These are phyloP conservation scores for Penicillium frequentans DNA, from an alignment of 2,329 filamentous ascomycete genomes.

Conservation along the genomic window DNA sequence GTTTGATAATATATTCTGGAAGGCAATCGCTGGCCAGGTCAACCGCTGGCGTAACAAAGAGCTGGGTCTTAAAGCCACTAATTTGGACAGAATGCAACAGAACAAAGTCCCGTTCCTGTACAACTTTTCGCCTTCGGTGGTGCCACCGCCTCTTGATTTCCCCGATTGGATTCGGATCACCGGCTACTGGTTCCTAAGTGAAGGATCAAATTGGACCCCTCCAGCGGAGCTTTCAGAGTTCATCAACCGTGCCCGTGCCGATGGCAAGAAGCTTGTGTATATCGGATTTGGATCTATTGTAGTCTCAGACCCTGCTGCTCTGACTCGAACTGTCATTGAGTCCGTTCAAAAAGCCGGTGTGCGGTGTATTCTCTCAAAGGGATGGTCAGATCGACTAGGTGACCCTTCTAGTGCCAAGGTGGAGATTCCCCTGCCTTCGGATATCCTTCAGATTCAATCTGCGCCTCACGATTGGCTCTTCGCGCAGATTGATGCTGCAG, in stretches of 20 bases:
- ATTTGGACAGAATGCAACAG: constrained; percentile 84
- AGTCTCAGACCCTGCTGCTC: constrained; percentile 80
- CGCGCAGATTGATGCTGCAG: constrained; percentile 85
- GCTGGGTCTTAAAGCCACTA: constrained; percentile 76
- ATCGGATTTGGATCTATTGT: constrained; percentile 97
- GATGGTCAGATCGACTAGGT: constrained; percentile 85
- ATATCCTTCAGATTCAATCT: constrained; percentile 84
- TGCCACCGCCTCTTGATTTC: constrained; percentile 91
- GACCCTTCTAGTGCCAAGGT: constrained; percentile 59
- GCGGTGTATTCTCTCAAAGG: constrained; percentile 90
- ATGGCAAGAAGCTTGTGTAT: constrained; percentile 90
- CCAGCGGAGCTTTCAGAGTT: constrained; percentile 75
- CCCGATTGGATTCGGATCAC: constrained; percentile 97
- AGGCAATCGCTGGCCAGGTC: constrained; percentile 83
- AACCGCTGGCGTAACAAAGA: constrained; percentile 88
- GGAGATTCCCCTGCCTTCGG: constrained; percentile 70
- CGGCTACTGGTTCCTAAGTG: constrained; percentile 96
- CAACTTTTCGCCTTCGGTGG: constrained; percentile 92
- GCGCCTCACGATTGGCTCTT: constrained; percentile 98
- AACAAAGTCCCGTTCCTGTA: constrained; percentile 99
- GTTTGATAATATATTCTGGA: constrained; percentile 98
- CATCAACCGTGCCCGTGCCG: constrained; percentile 75
- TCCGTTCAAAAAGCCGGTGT: constrained; percentile 90
- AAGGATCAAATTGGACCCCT: constrained; percentile 68
- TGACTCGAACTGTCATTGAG: constrained; percentile 91